Conservation (phyloP, 371 early-diverging fungal genomes). For the Chytridium lagenaria region DNA sequence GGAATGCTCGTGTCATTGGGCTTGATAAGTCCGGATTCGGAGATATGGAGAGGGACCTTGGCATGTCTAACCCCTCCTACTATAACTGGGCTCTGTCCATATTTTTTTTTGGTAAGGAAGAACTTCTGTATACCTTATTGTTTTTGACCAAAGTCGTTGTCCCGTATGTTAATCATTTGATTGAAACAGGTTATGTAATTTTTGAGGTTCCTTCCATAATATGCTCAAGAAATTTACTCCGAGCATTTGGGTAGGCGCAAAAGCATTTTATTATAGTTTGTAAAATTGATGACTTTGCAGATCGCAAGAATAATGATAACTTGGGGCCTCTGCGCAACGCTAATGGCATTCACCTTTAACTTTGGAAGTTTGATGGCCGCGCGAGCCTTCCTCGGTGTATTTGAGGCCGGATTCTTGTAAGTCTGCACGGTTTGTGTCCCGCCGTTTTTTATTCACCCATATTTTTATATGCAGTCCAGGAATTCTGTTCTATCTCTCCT, state of each 20-base stretch:
- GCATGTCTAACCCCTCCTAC: slow-evolving; percentile 35
- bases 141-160: no score
- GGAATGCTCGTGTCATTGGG: slow-evolving; percentile 19
- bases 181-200: slow-evolving; percentile 60
- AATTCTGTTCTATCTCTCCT: slow-evolving; percentile 72
- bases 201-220: slow-evolving; percentile 71
- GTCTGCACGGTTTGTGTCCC: background rate
- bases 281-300: slow-evolving; percentile 56
- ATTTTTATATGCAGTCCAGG: slow-evolving; percentile 59
- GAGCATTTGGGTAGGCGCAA: slow-evolving; percentile 40
- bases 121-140: no score
- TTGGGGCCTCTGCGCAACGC: slow-evolving; percentile 70
- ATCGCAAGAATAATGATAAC: slow-evolving; percentile 71
- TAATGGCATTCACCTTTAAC: slow-evolving; percentile 56
- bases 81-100: slow-evolving; percentile 71
- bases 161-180: no score
- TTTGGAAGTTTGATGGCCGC: slow-evolving; percentile 51
- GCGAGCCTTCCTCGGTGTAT: slow-evolving; percentile 70
- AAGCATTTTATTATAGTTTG: background rate
- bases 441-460: background rate
- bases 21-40: slow-evolving; percentile 27
- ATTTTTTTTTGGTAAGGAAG: slow-evolving; percentile 64
- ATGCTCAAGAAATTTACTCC: slow-evolving; percentile 68
- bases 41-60: slow-evolving; percentile 35
- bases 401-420: slow-evolving; percentile 69